Evolutionary conservation across 306 rosid genomes (phyloP).

Genomic region (cucumber (Cucumis sativus)): DNA sequence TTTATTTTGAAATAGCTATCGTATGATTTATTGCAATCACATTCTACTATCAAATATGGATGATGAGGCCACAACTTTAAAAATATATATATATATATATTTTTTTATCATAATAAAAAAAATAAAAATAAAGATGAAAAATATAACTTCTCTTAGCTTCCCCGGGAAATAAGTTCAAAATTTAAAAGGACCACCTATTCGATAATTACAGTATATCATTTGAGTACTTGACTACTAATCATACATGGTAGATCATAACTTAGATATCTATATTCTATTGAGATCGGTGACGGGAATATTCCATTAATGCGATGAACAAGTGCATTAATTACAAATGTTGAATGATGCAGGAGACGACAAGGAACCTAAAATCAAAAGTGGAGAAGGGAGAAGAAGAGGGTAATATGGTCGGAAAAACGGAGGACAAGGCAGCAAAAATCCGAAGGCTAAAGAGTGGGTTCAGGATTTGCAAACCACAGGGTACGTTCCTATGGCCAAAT

Average conservation of each 20-base stretch:
- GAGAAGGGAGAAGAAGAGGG: neutral
- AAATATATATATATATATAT: too few relatives aligned
- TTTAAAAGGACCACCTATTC: neutral
- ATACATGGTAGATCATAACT: neutral
- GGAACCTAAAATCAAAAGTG: conserved; percentile 20
- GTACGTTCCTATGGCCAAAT: conserved; percentile 62
- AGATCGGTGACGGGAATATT: neutral
- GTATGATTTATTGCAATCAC: neutral
- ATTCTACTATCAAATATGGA: too few relatives aligned
- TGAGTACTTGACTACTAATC: neutral
- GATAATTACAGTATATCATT: neutral
- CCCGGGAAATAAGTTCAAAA: neutral
- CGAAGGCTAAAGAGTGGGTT: conserved; percentile 72
- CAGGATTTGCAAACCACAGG: conserved; percentile 65
- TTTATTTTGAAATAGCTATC: neutral
- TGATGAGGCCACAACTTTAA: neutral
- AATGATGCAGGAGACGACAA: conserved; percentile 46
- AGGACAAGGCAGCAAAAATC: conserved; percentile 57
- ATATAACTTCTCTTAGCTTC: neutral
- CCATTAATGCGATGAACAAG: neutral
- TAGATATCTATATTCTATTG: neutral
- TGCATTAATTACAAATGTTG: conserved; percentile 11
- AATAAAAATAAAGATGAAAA: neutral
- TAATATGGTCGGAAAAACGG: conserved; percentile 12
- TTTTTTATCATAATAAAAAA: neutral